A percentile compares a stretch with the other conserved stretches of the same genome.
These are phyloP conservation scores for Juncus effusus DNA, from an alignment of 176 grass and related monocot species.

Conservation along the genomic window DNA sequence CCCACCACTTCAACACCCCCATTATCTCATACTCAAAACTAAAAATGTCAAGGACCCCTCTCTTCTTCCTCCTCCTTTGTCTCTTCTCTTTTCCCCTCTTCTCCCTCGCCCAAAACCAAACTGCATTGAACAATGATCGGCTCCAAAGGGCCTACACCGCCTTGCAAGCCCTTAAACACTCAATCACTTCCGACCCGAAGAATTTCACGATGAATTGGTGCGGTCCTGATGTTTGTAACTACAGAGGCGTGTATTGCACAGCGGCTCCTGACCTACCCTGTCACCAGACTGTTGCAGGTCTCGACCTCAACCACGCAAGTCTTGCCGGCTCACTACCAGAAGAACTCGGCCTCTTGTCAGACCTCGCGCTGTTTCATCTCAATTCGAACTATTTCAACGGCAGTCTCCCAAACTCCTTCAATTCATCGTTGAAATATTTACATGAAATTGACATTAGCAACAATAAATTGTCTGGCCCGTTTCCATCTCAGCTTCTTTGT, in stretches of 20 bases:
- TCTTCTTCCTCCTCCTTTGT: slow-evolving; percentile 28
- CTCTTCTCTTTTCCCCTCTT: slow-evolving; percentile 30
- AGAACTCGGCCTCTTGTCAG: slow-evolving; percentile 64
- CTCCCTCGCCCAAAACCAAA: slow-evolving; percentile 30
- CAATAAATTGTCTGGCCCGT: slow-evolving; percentile 59
- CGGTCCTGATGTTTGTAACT: slow-evolving; percentile 77
- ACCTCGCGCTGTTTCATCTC: slow-evolving; percentile 72
- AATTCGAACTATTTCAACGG: slow-evolving; percentile 84
- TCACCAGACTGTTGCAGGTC: slow-evolving; percentile 44
- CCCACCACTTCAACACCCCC: slow-evolving; percentile 7
- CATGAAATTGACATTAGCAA: slow-evolving; percentile 88
- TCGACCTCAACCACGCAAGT: slow-evolving; percentile 67
- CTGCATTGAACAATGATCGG: slow-evolving; percentile 50
- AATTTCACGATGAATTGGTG: slow-evolving; percentile 49
- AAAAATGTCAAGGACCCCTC: neutral
- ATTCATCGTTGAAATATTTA: slow-evolving; percentile 30
- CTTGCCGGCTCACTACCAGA: slow-evolving; percentile 45
- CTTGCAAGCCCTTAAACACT: slow-evolving; percentile 56
- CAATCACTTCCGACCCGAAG: slow-evolving; percentile 63
- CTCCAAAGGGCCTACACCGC: slow-evolving; percentile 68
- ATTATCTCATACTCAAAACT: neutral
- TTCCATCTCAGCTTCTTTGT: slow-evolving; percentile 63
- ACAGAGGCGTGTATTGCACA: slow-evolving; percentile 76
- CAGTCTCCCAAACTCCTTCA: slow-evolving; percentile 36
- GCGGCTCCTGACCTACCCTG: slow-evolving; percentile 41